A percentile compares a stretch with the other conserved stretches of the same genome.
phyloP scores from a whole-genome alignment of 225 moss, liverwort and hornwort species.

The Marchantia polymorpha region DNA sequence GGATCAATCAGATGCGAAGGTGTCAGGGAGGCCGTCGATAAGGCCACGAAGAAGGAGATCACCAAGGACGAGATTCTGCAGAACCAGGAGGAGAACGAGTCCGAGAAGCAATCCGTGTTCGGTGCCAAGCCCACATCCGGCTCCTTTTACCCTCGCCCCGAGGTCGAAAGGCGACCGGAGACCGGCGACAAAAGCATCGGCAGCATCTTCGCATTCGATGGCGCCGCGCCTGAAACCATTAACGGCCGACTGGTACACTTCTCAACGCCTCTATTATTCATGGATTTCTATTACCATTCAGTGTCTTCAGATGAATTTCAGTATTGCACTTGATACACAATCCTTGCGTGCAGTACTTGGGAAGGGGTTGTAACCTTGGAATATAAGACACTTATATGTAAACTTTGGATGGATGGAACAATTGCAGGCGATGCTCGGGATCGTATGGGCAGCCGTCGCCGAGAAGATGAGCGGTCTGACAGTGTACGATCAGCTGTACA shows the following conservation, averaged over 20 bases:
- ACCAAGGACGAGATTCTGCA: slow-evolving; percentile 28
- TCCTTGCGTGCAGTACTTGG: too few relatives aligned
- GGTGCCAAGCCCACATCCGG: slow-evolving; percentile 27
- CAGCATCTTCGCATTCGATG: slow-evolving; percentile 29
- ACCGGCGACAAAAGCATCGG: slow-evolving; percentile 13
- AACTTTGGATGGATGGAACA: too few relatives aligned
- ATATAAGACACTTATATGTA: too few relatives aligned
- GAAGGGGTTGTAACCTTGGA: too few relatives aligned
- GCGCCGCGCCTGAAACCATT: slow-evolving; percentile 28
- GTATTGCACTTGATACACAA: too few relatives aligned
- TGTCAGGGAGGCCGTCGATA: slow-evolving; percentile 16
- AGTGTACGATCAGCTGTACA: slow-evolving; percentile 41
- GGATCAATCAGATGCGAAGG: slow-evolving; percentile 21
- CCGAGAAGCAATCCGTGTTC: slow-evolving; percentile 29
- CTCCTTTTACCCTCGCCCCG: slow-evolving; percentile 31
- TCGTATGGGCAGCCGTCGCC: slow-evolving; percentile 28
- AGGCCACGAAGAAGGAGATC: slow-evolving; percentile 20
- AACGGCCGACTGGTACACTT: slow-evolving; percentile 20
- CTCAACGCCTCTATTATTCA: background rate
- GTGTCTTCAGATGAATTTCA: too few relatives aligned
- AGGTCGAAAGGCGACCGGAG: slow-evolving; percentile 24
- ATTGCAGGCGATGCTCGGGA: slow-evolving; percentile 29
- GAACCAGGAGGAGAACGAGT: slow-evolving; percentile 35
- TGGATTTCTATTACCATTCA: too few relatives aligned
- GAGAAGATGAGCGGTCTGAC: slow-evolving; percentile 34